These are phyloP conservation scores for Solanum chilense DNA, from an alignment of 257 asterid species.

Conservation along the genomic window DNA sequence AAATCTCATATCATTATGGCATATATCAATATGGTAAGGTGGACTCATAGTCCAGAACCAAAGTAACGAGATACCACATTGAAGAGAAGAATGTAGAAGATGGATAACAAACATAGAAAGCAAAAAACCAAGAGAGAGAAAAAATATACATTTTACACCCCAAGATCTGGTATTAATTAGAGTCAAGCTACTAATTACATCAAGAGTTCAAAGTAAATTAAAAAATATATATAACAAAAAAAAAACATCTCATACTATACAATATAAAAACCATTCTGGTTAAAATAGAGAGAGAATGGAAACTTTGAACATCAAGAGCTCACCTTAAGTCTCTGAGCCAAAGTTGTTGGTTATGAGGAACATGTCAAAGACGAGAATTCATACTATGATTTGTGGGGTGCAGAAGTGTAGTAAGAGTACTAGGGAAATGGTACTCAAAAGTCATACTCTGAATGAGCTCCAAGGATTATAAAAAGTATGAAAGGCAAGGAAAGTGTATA, in stretches of 20 bases:
- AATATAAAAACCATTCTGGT: not conserved
- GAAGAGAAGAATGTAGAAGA: no score
- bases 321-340: not conserved
- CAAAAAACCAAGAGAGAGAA: not conserved
- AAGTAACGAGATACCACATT: no score
- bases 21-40: no score
- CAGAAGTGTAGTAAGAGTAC: not conserved
- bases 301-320: not conserved
- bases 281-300: not conserved
- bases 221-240: no score
- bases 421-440: not conserved
- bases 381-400: not conserved
- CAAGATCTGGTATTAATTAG: not conserved
- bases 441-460: not conserved
- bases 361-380: not conserved
- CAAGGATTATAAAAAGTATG: no score
- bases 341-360: not conserved
- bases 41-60: no score
- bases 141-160: not conserved
- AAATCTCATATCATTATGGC: no score
- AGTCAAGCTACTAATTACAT: not conserved
- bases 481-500: no score
- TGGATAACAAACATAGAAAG: not conserved
- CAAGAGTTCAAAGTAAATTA: not conserved
- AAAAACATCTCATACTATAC: no score